Evolutionary conservation across 441 rosid genomes (phyloP), one percentile per base, ranked within the genome.

Genomic region (Gossypium davidsonii): DNA sequence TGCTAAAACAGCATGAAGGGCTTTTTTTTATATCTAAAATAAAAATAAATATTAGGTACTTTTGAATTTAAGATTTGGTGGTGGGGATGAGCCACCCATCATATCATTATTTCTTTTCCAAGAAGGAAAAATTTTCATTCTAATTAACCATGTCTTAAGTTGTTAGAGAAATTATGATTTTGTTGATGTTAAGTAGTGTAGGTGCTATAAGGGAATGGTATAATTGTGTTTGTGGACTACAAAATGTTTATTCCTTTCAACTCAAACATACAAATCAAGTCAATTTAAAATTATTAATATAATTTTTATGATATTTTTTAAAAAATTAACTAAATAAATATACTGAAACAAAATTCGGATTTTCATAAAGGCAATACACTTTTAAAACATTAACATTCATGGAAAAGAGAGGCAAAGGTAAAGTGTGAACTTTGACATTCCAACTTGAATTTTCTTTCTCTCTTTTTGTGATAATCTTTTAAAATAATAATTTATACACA

Each of bases 291-390:
- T 25, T 26, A 59, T 59, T 59, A 26, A 2, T 49, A 49, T 28
- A 28, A 28, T 28, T 28, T 28, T 28, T 28, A 4, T 10, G 1
- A 18, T 53, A 53, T 53, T 53, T 21, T 21, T 21, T 1, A 0
- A 21, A 21, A 21, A 21, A 21, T 21, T 21, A 21, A 21, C 18
- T 4, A 2, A 49, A n/a, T n/a, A 17, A 49, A 37, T 34, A 34
- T 31, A 31, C 20, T 17, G 8, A 37, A 37, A 17, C 3, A 62
- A 61, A 60, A 4, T 6, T 61, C 15, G 9, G 68, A 48, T 44
- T 67, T n/a, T 49, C 12, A 14, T 49, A 70, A 56, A 70, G 64
- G 6, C 39, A 20, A 37, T 70, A 12, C 26, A 55, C 73, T 70
- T 69, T 69, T 31, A 39, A 42, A 64, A 8, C 52, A 11, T 42